phyloP scores from a whole-genome alignment of 2,329 filamentous ascomycete species.

The Hymenoscyphus albidus region DNA sequence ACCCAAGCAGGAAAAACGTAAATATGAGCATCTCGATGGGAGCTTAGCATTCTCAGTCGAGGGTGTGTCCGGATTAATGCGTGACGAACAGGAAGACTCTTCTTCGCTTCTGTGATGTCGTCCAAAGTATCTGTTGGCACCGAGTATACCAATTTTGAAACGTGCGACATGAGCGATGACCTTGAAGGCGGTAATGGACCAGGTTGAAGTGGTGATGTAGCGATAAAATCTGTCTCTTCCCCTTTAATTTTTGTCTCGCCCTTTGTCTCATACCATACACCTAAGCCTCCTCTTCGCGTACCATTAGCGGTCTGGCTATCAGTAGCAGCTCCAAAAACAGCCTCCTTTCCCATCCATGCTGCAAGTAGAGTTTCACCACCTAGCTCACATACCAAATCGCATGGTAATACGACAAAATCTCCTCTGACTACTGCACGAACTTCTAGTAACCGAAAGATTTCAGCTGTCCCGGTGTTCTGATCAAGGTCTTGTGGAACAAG shows the following conservation, averaged over 20 bases:
- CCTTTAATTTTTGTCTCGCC: constrained; percentile 73
- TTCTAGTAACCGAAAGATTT: constrained; percentile 80
- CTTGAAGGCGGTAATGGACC: constrained; percentile 55
- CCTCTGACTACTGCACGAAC: constrained; percentile 73
- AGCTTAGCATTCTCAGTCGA: constrained; percentile 74
- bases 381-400: constrained; percentile 88
- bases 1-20: constrained; percentile 94
- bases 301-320: background rate
- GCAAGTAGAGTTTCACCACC: constrained; percentile 79
- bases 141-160: constrained; percentile 79
- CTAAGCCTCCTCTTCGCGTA: constrained; percentile 68
- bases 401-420: constrained; percentile 88
- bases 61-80: constrained; percentile 71
- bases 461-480: constrained; percentile 82
- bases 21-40: constrained; percentile 85
- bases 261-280: constrained; percentile 89
- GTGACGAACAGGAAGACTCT: constrained; percentile 69
- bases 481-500: constrained; percentile 73
- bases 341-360: constrained; percentile 85
- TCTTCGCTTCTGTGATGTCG: constrained; percentile 73
- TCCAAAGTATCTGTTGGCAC: constrained; percentile 87
- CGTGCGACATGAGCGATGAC: constrained; percentile 60
- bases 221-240: constrained; percentile 90
- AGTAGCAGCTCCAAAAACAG: constrained; percentile 57
- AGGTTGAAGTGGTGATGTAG: constrained; percentile 63